A percentile compares a stretch with the other conserved stretches of the same genome.
phyloP scores from a whole-genome alignment of 495 filamentous ascomycete species.

The Tuber magnatum region DNA sequence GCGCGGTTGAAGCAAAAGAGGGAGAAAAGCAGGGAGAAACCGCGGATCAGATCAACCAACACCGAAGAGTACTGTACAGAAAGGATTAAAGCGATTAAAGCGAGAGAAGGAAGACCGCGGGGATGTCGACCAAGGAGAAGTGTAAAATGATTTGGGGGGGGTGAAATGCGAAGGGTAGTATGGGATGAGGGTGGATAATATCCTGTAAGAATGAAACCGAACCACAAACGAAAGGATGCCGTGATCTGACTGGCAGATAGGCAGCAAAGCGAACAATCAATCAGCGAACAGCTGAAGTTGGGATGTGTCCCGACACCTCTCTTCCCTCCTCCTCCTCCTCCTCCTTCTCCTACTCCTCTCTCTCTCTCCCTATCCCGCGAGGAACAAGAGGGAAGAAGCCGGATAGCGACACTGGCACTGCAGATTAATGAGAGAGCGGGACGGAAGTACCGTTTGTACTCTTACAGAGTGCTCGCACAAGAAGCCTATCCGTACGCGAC shows the following conservation, averaged over 20 bases:
- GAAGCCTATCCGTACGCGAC: background rate
- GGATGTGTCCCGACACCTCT: background rate
- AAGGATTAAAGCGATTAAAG: slow-evolving; percentile 10
- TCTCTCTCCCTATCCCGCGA: background rate
- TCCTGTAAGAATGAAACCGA: slow-evolving; percentile 16
- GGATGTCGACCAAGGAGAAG: background rate
- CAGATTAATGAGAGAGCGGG: background rate
- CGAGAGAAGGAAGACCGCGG: background rate
- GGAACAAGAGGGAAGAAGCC: background rate
- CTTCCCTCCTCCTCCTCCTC: background rate
- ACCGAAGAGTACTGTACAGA: slow-evolving; percentile 13
- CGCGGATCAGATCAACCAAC: background rate
- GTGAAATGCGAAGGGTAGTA: slow-evolving; percentile 8
- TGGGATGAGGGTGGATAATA: background rate
- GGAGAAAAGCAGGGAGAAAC: background rate
- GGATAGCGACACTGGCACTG: background rate
- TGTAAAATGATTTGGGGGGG: background rate
- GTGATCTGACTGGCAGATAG: slow-evolving; percentile 25
- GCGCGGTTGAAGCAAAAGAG: background rate
- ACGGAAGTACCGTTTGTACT: too few species aligned
- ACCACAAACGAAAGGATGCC: slow-evolving; percentile 13
- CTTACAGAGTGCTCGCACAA: background rate
- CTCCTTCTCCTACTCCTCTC: background rate
- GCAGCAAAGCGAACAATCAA: slow-evolving; percentile 6
- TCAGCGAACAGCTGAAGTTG: background rate